Base-by-base conservation (phyloP, 352 stramenopile genomes). In the Blastocystis sp. region DNA sequence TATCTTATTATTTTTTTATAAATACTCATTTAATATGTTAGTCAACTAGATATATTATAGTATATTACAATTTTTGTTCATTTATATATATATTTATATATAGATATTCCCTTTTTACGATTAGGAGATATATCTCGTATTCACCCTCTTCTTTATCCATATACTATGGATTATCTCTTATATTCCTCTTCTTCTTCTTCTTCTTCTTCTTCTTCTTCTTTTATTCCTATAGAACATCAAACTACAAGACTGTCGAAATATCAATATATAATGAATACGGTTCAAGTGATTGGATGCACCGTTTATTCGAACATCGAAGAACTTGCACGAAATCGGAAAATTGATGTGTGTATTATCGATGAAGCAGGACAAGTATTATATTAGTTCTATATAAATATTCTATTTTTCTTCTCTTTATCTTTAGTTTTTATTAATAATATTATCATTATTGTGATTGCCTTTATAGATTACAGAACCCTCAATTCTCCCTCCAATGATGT, bases 291-390 rank as follows among this genome's bases (percentile, higher is more conserved):
- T 16, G 52, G 34, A n/a, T 39, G 39, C 13, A 62, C 52, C 1
- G 52, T 62, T 7, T 62, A 49, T 24, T 54, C 52, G 18, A 62
- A 30, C 28, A 23, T 62, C 7, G 24, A 24, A 13, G 39, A 62
- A 32, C 54, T 82, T 2, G 55, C 81, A 13, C 31, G 65, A 10
- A 66, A 67, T 58, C 77, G 86, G 35, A 66, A 84, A 13, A 95
- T 94, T 65, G 90, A 97, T 71, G 83, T 92, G 55, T 93, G 88
- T 40, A 93, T 97, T 56, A 82, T 97, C 0, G 90, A 97, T 41
- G 90, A 97, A 72, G 87, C 88, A 2, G 89, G 86, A 27, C 90
- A n/a, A n/a, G n/a, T n/a, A n/a, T n/a, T n/a, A n/a, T n/a, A n/a
- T n/a, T n/a, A n/a, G n/a, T n/a, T n/a, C n/a, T n/a, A n/a, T n/a